Conservation (phyloP, 225 moss, liverwort and hornwort species). For the Ulota crispa region DNA sequence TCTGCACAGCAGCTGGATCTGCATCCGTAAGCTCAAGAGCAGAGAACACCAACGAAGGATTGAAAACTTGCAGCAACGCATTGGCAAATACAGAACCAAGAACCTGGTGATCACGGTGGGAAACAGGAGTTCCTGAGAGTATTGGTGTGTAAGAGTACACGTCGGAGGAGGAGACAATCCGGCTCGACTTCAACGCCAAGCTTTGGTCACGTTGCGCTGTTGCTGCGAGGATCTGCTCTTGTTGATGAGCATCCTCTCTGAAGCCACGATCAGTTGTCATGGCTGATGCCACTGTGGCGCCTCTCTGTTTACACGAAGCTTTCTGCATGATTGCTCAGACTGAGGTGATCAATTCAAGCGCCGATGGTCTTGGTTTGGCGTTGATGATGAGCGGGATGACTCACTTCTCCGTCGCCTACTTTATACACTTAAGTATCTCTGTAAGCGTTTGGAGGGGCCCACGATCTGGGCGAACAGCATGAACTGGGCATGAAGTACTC, state of each 20-base stretch:
- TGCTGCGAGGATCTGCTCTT: neutral
- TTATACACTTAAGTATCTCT: neutral
- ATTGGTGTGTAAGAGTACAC: neutral
- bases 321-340: neutral
- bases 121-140: too few species aligned
- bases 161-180: neutral
- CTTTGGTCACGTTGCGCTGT: neutral
- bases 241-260: neutral
- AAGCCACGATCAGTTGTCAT: neutral
- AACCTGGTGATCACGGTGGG: neutral
- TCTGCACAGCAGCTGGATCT: neutral
- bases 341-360: too few species aligned
- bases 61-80: neutral
- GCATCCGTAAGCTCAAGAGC: neutral
- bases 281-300: neutral
- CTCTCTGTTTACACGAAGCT: neutral
- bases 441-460: too few species aligned
- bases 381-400: neutral
- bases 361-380: neutral
- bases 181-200: neutral
- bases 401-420: neutral
- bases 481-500: neutral
- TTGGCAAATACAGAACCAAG: neutral
- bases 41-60: neutral
- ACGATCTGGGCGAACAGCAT: too few species aligned